Percentiles rank a stretch among this genome's conserved stretches.
phyloP scores from a whole-genome alignment of 148 eudicot species.

The Pouteria glomerata region DNA sequence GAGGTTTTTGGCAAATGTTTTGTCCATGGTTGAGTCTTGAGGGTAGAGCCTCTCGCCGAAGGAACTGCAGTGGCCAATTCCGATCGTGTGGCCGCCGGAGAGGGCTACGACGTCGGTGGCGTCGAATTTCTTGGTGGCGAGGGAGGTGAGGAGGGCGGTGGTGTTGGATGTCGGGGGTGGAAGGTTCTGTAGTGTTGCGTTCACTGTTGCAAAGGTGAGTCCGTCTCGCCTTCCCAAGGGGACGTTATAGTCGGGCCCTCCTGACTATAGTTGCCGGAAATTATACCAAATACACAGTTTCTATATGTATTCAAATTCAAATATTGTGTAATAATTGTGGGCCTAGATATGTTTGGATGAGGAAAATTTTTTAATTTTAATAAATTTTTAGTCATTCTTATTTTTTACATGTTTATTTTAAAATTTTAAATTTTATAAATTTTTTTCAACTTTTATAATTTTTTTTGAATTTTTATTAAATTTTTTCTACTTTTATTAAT shows the following conservation, averaged over 20 bases:
- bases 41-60: constrained; percentile 36
- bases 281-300: too few species aligned
- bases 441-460: too few species aligned
- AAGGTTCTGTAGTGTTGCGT: constrained; percentile 26
- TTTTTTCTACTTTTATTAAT: too few species aligned
- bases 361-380: too few species aligned
- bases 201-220: constrained; percentile 28
- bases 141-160: constrained; percentile 20
- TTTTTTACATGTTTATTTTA: too few species aligned
- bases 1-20: constrained; percentile 28
- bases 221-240: constrained; percentile 40
- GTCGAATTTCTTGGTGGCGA: constrained; percentile 29
- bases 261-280: constrained; percentile 18
- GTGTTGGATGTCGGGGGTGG: constrained; percentile 31
- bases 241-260: constrained; percentile 31
- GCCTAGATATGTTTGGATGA: too few species aligned
- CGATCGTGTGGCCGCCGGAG: constrained; percentile 52
- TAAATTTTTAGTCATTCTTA: too few species aligned
- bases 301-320: too few species aligned
- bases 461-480: too few species aligned
- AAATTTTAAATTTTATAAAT: too few species aligned
- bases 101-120: constrained; percentile 46
- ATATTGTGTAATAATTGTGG: too few species aligned
- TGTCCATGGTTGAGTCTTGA: constrained; percentile 35
- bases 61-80: constrained; percentile 35